phyloP scores from a whole-genome alignment of 116 monocot species.

The Trichopus zeylanicus region DNA sequence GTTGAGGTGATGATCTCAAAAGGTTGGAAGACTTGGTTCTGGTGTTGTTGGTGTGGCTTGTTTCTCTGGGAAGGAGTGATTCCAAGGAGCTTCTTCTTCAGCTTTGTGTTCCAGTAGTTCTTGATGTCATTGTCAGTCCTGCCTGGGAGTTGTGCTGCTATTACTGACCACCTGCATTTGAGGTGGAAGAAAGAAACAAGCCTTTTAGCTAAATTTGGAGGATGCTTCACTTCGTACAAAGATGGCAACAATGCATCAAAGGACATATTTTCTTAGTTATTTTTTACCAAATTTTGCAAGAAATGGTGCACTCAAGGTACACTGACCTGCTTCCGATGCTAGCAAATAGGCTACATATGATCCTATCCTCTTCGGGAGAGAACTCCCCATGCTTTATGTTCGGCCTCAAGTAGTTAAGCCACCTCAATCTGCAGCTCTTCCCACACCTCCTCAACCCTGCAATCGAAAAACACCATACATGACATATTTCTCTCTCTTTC shows the following conservation, averaged over 20 bases:
- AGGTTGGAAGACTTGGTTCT: too few relatives aligned
- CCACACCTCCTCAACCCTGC: constrained; percentile 74
- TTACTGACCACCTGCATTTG: neutral
- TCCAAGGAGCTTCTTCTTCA: neutral
- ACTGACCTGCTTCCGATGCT: constrained; percentile 63
- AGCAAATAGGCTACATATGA: constrained; percentile 52
- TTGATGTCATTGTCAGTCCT: neutral
- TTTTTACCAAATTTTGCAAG: too few relatives aligned
- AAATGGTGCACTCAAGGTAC: neutral
- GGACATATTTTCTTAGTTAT: too few relatives aligned
- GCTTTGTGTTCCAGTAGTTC: neutral
- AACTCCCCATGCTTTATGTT: constrained; percentile 81
- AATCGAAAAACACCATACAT: neutral
- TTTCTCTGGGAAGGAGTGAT: neutral
- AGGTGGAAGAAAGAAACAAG: too few relatives aligned
- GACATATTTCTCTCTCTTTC: neutral
- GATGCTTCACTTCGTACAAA: too few relatives aligned
- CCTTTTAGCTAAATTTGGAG: too few relatives aligned
- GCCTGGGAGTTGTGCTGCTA: constrained; percentile 1
- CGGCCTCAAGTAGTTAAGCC: constrained; percentile 75
- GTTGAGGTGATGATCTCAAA: neutral
- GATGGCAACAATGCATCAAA: too few relatives aligned
- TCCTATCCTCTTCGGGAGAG: constrained; percentile 54
- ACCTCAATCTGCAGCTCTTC: constrained; percentile 78
- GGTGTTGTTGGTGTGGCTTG: neutral